Base-by-base conservation (phyloP, 1,284 basidiomycete species). In the Neolentinus lepideus region DNA sequence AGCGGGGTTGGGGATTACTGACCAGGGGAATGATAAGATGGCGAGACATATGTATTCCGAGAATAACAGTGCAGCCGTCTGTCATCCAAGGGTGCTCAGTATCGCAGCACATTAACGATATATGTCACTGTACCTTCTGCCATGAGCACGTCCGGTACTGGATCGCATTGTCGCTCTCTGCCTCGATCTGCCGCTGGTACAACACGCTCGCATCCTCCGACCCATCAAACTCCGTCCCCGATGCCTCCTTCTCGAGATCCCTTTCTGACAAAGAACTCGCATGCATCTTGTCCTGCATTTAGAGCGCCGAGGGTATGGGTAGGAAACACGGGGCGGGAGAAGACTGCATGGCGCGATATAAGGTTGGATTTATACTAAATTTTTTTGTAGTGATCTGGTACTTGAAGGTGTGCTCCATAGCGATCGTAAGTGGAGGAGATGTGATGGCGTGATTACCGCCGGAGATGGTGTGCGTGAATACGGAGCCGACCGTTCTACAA, bases 21-120 rank as follows among this genome's bases (percentile, higher is more conserved):
- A 75, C 70, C 73, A 78, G 11, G 78, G 78, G 63, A 80, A 79
- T 0, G 76, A 77, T 25, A 79, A 63, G 57, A 79, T 78, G 22
- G 79, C 78, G 8, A 78, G 70, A 57, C 75, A 76, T 47, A 78
- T 76, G 61, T 78, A 77, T 60, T 76, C 76, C 6, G 73, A 75
- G 64, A 78, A 76, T n/a, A 78, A 62, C 14, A 78, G 60, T 0
- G 64, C 74, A n/a, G 76, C 74, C 2, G 76, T 77, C 75, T 77
- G 47, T 2, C 27, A 25, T 55, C 38, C 31, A 16, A 27, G 47
- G 24, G 38, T 14, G 50, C 33, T 14, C 26, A 38, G 21, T 48
- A 26, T 24, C 26, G 19, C 10, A 16, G 48, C n/a, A 21, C 38
- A 9, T 25, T 4, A 21, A 25, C 6, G 16, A 25, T 19, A 43